Conservation (phyloP, 148 eudicot species). For the Rhododendron henanense region DNA sequence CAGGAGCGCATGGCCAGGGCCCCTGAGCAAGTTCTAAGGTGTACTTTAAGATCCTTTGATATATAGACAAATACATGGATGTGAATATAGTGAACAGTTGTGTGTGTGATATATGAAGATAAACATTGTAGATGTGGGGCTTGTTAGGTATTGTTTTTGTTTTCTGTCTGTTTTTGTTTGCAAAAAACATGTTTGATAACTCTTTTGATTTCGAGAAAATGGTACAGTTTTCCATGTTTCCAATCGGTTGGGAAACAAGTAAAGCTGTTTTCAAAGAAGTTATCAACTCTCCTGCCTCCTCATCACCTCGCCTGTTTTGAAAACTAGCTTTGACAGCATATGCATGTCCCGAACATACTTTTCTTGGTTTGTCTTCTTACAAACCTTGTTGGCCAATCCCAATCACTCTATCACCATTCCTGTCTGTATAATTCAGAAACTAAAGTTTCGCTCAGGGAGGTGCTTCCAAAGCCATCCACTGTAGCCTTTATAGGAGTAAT, state of each 20-base stretch:
- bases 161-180: background rate
- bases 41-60: background rate
- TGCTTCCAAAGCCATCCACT: background rate
- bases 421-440: background rate
- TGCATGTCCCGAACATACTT: background rate
- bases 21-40: constrained; percentile 90
- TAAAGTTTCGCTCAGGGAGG: background rate
- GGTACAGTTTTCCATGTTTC: background rate
- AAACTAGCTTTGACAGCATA: background rate
- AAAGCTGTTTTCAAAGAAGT: background rate
- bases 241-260: background rate
- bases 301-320: background rate
- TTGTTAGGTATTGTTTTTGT: background rate
- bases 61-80: background rate
- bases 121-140: background rate
- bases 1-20: constrained; percentile 57
- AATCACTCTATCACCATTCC: background rate
- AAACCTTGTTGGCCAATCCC: background rate
- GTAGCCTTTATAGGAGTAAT: background rate
- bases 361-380: background rate
- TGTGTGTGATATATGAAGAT: background rate
- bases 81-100: background rate
- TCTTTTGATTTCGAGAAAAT: background rate
- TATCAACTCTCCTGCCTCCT: background rate
- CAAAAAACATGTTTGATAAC: background rate